phyloP scores from a whole-genome alignment of 176 grass and related monocot species.

The Guadua angustifolia region DNA sequence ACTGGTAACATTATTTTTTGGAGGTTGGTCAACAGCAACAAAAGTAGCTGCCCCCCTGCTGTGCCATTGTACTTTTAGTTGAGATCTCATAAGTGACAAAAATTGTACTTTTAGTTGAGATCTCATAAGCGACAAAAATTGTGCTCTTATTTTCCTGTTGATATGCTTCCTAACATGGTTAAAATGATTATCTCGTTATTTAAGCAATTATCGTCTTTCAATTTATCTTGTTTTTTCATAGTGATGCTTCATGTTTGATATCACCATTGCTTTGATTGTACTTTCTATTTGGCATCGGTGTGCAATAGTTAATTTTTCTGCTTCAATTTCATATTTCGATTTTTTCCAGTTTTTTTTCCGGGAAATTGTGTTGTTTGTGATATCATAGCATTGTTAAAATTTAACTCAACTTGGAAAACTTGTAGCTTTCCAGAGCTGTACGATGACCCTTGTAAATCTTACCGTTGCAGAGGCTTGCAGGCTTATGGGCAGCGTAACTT shows the following conservation, averaged over 20 bases:
- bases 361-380: constrained; percentile 9
- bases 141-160: not conserved
- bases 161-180: not conserved
- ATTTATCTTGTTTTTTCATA: not conserved
- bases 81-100: not conserved
- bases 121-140: not conserved
- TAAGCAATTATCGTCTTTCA: not conserved
- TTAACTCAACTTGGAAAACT: not conserved
- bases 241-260: not conserved
- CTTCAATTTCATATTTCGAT: not conserved
- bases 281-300: not conserved
- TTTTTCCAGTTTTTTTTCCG: constrained; percentile 7
- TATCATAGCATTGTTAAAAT: constrained; percentile 28
- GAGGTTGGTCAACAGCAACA: not conserved
- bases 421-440: not conserved
- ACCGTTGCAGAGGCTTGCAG: constrained; percentile 79
- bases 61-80: not conserved
- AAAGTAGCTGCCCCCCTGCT: not conserved
- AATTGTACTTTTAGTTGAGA: not conserved
- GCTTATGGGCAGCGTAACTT: constrained; percentile 69
- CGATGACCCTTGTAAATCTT: constrained; percentile 36
- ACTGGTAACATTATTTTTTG: constrained; percentile 23
- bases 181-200: not conserved
- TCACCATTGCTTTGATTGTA: not conserved
- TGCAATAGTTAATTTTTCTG: not conserved